Evolutionary conservation across 2,329 filamentous ascomycete species (phyloP).

Genomic region (Cercospora sojina): DNA sequence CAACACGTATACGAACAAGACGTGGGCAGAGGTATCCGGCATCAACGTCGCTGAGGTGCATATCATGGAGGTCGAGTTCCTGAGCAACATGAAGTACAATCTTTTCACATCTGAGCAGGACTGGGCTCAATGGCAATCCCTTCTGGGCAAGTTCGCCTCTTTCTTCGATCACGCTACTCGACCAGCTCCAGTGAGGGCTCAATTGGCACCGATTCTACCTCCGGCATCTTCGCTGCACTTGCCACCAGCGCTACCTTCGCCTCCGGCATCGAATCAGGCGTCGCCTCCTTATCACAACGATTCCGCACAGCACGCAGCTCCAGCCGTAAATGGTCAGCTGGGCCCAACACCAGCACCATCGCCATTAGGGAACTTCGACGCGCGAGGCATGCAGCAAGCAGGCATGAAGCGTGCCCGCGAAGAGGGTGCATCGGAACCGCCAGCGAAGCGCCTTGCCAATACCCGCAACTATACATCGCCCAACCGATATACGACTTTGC

Average conservation of each 20-base stretch:
- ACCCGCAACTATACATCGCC: slow-evolving; percentile 33
- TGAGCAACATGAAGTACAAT: slow-evolving; percentile 97
- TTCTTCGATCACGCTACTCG: slow-evolving; percentile 71
- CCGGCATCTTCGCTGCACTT: slow-evolving; percentile 52
- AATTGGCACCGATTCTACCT: slow-evolving; percentile 41
- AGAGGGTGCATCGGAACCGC: slow-evolving; percentile 54
- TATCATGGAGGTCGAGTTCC: slow-evolving; percentile 99
- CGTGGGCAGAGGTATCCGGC: slow-evolving; percentile 95
- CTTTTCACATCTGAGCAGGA: slow-evolving; percentile 80
- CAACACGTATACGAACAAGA: slow-evolving; percentile 99
- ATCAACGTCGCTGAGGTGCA: slow-evolving; percentile 95
- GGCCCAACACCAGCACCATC: slow-evolving; percentile 46
- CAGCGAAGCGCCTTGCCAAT: slow-evolving; percentile 52
- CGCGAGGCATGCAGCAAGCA: slow-evolving; percentile 35
- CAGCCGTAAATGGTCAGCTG: slow-evolving; percentile 41
- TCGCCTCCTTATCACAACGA: slow-evolving; percentile 49
- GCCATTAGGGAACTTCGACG: slow-evolving; percentile 39
- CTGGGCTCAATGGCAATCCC: slow-evolving; percentile 84
- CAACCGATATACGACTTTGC: slow-evolving; percentile 35
- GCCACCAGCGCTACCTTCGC: slow-evolving; percentile 51
- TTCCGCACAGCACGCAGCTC: slow-evolving; percentile 38
- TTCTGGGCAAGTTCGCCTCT: slow-evolving; percentile 76
- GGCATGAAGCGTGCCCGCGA: slow-evolving; percentile 61
- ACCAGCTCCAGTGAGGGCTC: slow-evolving; percentile 36
- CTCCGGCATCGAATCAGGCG: slow-evolving; percentile 51